Evolutionary conservation across 1,284 basidiomycete genomes (phyloP).

Genomic region (Leucoagaricus sp.): DNA sequence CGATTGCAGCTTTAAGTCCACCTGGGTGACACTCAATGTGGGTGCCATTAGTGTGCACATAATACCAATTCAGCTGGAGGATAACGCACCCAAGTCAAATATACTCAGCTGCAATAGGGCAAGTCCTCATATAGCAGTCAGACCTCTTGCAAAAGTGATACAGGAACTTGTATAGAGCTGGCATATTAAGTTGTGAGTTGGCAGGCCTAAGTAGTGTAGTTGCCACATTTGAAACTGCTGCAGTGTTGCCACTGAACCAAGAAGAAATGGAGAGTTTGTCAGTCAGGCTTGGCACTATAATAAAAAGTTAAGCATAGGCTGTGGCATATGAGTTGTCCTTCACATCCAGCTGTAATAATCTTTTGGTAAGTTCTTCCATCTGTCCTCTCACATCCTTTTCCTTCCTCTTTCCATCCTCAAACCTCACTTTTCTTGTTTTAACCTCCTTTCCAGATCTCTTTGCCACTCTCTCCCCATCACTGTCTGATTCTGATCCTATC

Average conservation of each 20-base stretch:
- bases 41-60: background rate
- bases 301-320: slow-evolving; percentile 6
- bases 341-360: background rate
- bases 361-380: slow-evolving; percentile 8
- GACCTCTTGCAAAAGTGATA: too few relatives aligned
- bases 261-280: background rate
- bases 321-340: background rate
- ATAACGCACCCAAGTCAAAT: background rate
- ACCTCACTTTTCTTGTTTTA: slow-evolving; percentile 9
- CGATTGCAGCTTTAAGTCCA: slow-evolving; percentile 3
- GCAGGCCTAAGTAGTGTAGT: too few relatives aligned
- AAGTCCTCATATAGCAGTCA: background rate
- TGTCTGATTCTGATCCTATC: background rate
- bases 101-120: background rate
- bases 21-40: background rate
- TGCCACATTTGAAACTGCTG: background rate
- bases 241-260: background rate
- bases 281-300: background rate
- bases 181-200: background rate
- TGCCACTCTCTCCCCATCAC: background rate
- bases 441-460: background rate
- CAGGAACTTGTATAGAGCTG: too few relatives aligned
- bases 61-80: background rate
- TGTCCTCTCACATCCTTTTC: background rate
- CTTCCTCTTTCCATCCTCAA: background rate